Evolutionary conservation across 192 early-diverging fungal species (phyloP), one percentile per base, ranked within the genome.

Genomic region (Linnemannia elongata): DNA sequence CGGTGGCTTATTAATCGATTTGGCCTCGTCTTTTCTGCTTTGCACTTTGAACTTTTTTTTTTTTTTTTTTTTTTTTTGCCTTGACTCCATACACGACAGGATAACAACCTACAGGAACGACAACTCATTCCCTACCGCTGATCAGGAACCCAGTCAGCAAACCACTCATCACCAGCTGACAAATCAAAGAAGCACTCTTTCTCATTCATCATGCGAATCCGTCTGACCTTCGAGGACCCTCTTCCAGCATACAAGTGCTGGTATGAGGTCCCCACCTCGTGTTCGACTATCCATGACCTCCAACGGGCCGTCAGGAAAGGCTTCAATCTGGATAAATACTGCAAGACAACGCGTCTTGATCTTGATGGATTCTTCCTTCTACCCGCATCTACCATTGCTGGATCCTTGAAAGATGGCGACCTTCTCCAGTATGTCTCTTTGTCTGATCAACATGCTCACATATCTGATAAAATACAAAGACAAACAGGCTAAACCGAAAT

Each of bases 211-310:
- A 88, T 88, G 88, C 76, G 88, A 22, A 63, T 88, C 74, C 60
- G 72, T 2, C 42, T 88, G 39, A 55, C 57, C 18, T 88, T 88
- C 20, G 82, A 88, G 57, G 82, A 77, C 9, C 88, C 88, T 3
- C 57, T 88, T 35, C 79, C 88, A 10, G 54, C 74, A 20, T 88
- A 88, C 79, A 80, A 60, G 60, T 88, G 88, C 49, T 88, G 88
- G 88, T 88, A 74, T 33, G 88, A 88, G 70, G 69, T 88, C 4
- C 80, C 88, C 4, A 60, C 66, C 33, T 77, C 79, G 27, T 87
- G 85, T 44, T 60, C 74, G 17, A 81, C 85, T 33, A 74, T 87
- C 49, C 75, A 24, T 12, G 85, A 87, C 60, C 76, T 87, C 9
- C 85, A 87, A 68, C 60, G 42, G 75, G 39, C 76, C 12, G 81